Conservation (phyloP, 164 flowering plant genomes). For the Macadamia tetraphylla region DNA sequence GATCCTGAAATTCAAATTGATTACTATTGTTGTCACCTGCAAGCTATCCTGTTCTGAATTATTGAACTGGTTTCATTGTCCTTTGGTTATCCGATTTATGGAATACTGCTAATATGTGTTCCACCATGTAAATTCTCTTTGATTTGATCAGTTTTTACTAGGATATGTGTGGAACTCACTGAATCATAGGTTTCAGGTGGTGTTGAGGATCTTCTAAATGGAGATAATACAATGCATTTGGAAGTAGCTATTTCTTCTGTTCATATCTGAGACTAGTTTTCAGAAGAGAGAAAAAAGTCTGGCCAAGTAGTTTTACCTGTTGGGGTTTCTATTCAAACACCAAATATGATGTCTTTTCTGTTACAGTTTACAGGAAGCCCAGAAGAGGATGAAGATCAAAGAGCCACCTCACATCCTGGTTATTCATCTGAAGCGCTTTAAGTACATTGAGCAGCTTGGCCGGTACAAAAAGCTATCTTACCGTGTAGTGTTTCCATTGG, state of each 20-base stretch:
- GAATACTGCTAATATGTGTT: no score
- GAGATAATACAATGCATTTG: no score
- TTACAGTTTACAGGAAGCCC: constrained; percentile 51
- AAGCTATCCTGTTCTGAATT: neutral
- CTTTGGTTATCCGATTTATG: neutral
- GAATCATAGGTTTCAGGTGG: no score
- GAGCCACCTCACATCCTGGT: constrained; percentile 93
- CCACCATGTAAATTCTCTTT: no score
- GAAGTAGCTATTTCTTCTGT: no score
- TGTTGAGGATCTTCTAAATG: no score
- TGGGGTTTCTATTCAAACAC: no score
- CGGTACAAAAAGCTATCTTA: constrained; percentile 94
- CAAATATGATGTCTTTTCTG: neutral
- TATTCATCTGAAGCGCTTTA: constrained; percentile 95
- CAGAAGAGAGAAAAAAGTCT: no score
- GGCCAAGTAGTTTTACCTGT: no score
- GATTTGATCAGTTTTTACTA: no score
- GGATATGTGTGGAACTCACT: no score
- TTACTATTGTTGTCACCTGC: neutral
- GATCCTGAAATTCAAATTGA: neutral
- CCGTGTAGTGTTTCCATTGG: constrained; percentile 94
- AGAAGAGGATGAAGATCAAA: constrained; percentile 69
- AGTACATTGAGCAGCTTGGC: constrained; percentile 92
- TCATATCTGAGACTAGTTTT: neutral
- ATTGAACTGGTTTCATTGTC: neutral